Conservation (phyloP, 2,329 filamentous ascomycete species). For the Podosphaera xanthii region DNA sequence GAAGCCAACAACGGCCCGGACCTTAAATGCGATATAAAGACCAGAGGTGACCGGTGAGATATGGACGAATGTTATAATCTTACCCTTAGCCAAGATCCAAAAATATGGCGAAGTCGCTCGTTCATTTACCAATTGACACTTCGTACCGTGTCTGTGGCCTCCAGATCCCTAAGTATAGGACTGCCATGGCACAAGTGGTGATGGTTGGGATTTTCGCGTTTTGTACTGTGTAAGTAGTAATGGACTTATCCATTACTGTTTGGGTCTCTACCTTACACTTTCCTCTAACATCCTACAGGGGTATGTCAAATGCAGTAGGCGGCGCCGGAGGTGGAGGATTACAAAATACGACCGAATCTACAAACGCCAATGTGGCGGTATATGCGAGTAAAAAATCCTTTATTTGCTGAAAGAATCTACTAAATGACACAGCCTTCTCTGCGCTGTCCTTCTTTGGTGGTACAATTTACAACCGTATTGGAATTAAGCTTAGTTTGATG, state of each 20-base stretch:
- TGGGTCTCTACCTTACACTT: background rate
- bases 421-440: constrained; percentile 22
- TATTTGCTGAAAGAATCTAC: constrained; percentile 13
- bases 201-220: constrained; percentile 3
- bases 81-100: no score
- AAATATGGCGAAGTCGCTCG: no score
- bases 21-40: no score
- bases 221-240: constrained; percentile 2
- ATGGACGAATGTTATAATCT: no score
- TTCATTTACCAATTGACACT: background rate
- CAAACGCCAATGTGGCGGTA: constrained; percentile 3
- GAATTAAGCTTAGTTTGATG: constrained; percentile 42
- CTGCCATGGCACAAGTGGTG: constrained; percentile 2
- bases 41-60: no score
- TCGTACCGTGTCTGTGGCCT: constrained; percentile 1
- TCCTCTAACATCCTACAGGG: constrained; percentile 12
- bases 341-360: constrained; percentile 19
- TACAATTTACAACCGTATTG: constrained; percentile 56
- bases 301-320: constrained; percentile 47
- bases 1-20: no score
- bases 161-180: constrained; percentile 2
- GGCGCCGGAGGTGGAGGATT: constrained; percentile 43
- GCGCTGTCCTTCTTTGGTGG: constrained; percentile 48
- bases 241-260: background rate
- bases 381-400: constrained; percentile 2